Percentiles rank a stretch among this genome's conserved stretches.
phyloP scores from a whole-genome alignment of 2,329 filamentous ascomycete genomes.

The Colletotrichum plurivorum region DNA sequence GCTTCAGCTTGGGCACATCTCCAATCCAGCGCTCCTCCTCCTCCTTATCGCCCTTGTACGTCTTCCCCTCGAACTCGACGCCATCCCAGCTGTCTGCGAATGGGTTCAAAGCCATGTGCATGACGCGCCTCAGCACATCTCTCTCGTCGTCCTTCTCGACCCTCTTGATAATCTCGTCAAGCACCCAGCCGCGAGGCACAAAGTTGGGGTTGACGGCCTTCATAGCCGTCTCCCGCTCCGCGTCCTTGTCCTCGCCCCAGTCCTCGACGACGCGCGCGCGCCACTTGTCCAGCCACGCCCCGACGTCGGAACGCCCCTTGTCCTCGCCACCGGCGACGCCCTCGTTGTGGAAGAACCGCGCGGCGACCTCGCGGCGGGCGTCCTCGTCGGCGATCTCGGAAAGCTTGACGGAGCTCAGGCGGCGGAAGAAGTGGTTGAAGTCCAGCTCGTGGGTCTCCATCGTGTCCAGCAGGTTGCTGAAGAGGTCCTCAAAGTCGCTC shows the following conservation, averaged over 20 bases:
- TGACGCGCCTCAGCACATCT: slow-evolving; percentile 81
- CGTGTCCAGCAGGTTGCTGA: slow-evolving; percentile 85
- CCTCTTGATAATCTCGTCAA: slow-evolving; percentile 91
- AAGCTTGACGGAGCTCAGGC: slow-evolving; percentile 76
- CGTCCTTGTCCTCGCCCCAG: slow-evolving; percentile 76
- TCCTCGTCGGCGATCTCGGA: slow-evolving; percentile 76
- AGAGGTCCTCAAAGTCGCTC: slow-evolving; percentile 83
- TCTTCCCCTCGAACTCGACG: slow-evolving; percentile 60
- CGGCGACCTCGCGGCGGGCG: slow-evolving; percentile 74
- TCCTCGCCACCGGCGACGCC: slow-evolving; percentile 75
- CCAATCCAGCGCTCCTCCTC: slow-evolving; percentile 89
- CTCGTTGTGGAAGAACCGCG: slow-evolving; percentile 85
- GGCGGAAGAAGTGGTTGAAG: slow-evolving; percentile 94
- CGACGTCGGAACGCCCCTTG: slow-evolving; percentile 76
- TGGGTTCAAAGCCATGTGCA: slow-evolving; percentile 87
- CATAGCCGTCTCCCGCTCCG: slow-evolving; percentile 80
- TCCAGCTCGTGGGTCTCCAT: slow-evolving; percentile 88
- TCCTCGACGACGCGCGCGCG: slow-evolving; percentile 79
- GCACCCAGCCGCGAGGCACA: slow-evolving; percentile 88
- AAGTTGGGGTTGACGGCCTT: slow-evolving; percentile 93
- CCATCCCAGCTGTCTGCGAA: slow-evolving; percentile 85
- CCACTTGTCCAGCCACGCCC: slow-evolving; percentile 88
- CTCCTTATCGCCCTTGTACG: slow-evolving; percentile 71
- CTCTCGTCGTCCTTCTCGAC: slow-evolving; percentile 89
- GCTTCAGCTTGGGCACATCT: slow-evolving; percentile 83